These are phyloP conservation scores for Cyberlindnera meyerae DNA, from an alignment of 805 yeast genomes.

Conservation along the genomic window DNA sequence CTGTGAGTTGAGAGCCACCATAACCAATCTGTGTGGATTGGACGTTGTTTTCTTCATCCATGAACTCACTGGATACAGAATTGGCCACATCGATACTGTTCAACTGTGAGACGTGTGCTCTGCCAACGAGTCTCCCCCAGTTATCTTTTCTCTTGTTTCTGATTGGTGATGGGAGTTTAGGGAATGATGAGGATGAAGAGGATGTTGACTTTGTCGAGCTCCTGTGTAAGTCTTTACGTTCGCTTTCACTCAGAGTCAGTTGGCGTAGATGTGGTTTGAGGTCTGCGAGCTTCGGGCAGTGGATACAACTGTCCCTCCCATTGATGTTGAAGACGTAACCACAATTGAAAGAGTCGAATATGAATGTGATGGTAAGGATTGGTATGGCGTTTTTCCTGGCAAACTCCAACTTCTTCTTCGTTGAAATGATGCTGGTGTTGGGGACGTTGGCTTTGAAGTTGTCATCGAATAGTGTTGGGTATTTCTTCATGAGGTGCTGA, in stretches of 20 bases:
- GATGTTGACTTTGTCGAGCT: conserved; percentile 6
- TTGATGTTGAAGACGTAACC: conserved; percentile 36
- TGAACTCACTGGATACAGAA: not conserved
- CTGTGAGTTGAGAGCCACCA: conserved; percentile 12
- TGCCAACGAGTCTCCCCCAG: conserved; percentile 41
- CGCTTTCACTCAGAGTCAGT: conserved; percentile 8
- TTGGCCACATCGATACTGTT: not conserved
- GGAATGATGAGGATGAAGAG: conserved; percentile 21
- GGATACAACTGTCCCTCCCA: conserved; percentile 52
- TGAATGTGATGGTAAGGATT: conserved; percentile 47
- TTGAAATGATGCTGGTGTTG: conserved; percentile 34
- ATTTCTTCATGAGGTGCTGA: conserved; percentile 31
- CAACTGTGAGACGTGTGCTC: conserved; percentile 35
- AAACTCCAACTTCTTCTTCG: conserved; percentile 51
- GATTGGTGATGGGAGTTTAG: conserved; percentile 50
- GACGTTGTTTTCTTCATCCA: not conserved
- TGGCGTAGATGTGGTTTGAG: conserved; percentile 25
- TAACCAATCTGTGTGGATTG: conserved; percentile 20
- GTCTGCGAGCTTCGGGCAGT: conserved; percentile 36
- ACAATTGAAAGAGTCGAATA: conserved; percentile 46
- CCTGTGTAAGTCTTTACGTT: not conserved
- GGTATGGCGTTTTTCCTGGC: conserved; percentile 56
- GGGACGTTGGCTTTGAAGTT: conserved; percentile 20
- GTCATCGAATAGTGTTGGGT: conserved; percentile 24
- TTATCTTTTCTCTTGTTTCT: conserved; percentile 37